Evolutionary conservation across 176 grass and related monocot species (phyloP).

Genomic region (Zizania latifolia): DNA sequence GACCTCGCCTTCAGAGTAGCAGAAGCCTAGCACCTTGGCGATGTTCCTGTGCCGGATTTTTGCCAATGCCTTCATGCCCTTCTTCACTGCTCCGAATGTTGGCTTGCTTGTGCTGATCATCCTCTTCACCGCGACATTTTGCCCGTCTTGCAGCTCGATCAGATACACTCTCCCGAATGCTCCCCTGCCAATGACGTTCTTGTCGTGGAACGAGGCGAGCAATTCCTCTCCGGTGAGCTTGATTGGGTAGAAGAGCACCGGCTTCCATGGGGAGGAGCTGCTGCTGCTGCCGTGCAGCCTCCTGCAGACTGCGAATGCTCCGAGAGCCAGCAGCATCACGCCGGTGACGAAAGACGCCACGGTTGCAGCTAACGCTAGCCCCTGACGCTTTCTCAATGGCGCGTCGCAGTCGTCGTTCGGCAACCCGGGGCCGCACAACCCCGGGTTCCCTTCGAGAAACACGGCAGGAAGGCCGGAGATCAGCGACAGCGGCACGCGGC

Average conservation of each 20-base stretch:
- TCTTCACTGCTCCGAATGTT: slow-evolving; percentile 47
- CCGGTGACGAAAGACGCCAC: slow-evolving; percentile 32
- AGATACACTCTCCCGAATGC: slow-evolving; percentile 52
- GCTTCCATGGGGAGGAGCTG: slow-evolving; percentile 31
- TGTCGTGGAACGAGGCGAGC: slow-evolving; percentile 38
- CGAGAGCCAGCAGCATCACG: slow-evolving; percentile 30
- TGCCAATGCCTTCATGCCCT: slow-evolving; percentile 53
- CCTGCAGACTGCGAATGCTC: slow-evolving; percentile 28
- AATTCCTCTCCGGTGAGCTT: slow-evolving; percentile 54
- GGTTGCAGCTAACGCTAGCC: slow-evolving; percentile 32
- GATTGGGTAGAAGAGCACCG: slow-evolving; percentile 60
- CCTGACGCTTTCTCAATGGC: neutral
- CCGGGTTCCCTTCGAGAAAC: slow-evolving; percentile 59
- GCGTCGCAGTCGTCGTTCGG: slow-evolving; percentile 25
- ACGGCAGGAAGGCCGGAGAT: slow-evolving; percentile 57
- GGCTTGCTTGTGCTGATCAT: slow-evolving; percentile 35
- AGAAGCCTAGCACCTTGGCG: slow-evolving; percentile 60
- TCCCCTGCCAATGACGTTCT: slow-evolving; percentile 47
- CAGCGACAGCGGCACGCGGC: slow-evolving; percentile 49
- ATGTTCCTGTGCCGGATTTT: slow-evolving; percentile 69
- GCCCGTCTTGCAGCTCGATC: slow-evolving; percentile 37
- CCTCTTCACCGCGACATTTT: slow-evolving; percentile 48
- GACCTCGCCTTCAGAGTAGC: slow-evolving; percentile 35
- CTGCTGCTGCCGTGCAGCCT: neutral
- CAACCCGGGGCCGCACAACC: slow-evolving; percentile 57